These are phyloP conservation scores for Umbelopsis sp. DNA, from an alignment of 371 early-diverging fungal species.

Conservation along the genomic window DNA sequence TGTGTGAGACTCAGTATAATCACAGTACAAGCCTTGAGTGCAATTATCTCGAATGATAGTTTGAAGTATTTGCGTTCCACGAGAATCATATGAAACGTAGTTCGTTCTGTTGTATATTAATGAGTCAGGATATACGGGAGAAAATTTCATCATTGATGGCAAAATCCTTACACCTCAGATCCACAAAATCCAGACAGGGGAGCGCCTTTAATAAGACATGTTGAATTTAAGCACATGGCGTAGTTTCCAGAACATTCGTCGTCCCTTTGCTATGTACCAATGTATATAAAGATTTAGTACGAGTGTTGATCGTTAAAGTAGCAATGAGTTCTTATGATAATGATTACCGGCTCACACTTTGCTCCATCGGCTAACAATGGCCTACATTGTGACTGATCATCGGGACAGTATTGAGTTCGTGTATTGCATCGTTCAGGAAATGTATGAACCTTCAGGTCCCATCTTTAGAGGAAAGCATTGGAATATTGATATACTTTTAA, in stretches of 20 bases:
- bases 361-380: slow-evolving; percentile 30
- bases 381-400: slow-evolving; percentile 38
- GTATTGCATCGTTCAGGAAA: slow-evolving; percentile 38
- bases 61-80: slow-evolving; percentile 32
- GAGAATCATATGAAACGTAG: slow-evolving; percentile 38
- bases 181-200: slow-evolving; percentile 49
- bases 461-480: slow-evolving; percentile 21
- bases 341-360: slow-evolving; percentile 36
- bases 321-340: too few species aligned
- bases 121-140: slow-evolving; percentile 6
- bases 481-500: neutral
- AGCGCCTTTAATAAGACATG: slow-evolving; percentile 45
- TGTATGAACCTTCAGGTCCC: slow-evolving; percentile 33
- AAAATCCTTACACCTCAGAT: slow-evolving; percentile 39
- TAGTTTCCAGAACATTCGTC: slow-evolving; percentile 44
- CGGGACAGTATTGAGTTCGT: slow-evolving; percentile 41
- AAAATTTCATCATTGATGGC: neutral
- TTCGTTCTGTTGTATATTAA: slow-evolving; percentile 28
- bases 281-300: too few species aligned
- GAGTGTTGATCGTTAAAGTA: too few species aligned
- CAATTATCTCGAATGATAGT: slow-evolving; percentile 53
- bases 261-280: slow-evolving; percentile 40
- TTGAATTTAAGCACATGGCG: slow-evolving; percentile 48
- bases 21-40: slow-evolving; percentile 44
- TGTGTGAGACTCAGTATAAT: neutral